Conservation (phyloP, 352 stramenopile species). For the Phytophthora ramorum region DNA sequence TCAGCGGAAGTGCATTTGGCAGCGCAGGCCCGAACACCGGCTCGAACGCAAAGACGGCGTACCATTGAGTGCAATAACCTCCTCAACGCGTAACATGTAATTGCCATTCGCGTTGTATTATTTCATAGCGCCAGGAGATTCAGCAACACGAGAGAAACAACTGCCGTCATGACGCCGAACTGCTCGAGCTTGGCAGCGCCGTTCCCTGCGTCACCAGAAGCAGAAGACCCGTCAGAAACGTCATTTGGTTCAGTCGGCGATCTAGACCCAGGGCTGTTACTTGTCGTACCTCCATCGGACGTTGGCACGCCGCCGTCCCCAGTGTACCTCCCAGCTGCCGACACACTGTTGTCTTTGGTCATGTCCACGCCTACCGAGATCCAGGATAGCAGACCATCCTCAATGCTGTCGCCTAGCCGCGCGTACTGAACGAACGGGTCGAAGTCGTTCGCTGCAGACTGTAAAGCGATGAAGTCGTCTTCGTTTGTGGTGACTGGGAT, state of each 20-base stretch:
- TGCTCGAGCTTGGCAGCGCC: neutral
- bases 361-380: conserved; percentile 32
- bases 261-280: neutral
- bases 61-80: too few relatives aligned
- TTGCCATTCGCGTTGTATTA: too few relatives aligned
- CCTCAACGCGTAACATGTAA: too few relatives aligned
- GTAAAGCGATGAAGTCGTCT: conserved; percentile 18
- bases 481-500: conserved; percentile 21
- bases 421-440: conserved; percentile 28
- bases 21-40: conserved; percentile 36
- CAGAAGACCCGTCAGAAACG: conserved; percentile 10
- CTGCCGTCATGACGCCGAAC: neutral
- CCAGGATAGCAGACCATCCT: conserved; percentile 31
- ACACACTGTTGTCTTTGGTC: conserved; percentile 18
- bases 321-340: conserved; percentile 9
- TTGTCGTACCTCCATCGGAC: conserved; percentile 12
- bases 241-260: conserved; percentile 5
- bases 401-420: conserved; percentile 12
- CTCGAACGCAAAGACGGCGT: conserved; percentile 26
- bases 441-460: conserved; percentile 24
- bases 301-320: conserved; percentile 6
- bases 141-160: conserved; percentile 1
- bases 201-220: conserved; percentile 23
- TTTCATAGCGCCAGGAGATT: neutral
- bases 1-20: conserved; percentile 48